Evolutionary conservation across 306 rosid genomes (phyloP).

Genomic region (Abrus precatorius): DNA sequence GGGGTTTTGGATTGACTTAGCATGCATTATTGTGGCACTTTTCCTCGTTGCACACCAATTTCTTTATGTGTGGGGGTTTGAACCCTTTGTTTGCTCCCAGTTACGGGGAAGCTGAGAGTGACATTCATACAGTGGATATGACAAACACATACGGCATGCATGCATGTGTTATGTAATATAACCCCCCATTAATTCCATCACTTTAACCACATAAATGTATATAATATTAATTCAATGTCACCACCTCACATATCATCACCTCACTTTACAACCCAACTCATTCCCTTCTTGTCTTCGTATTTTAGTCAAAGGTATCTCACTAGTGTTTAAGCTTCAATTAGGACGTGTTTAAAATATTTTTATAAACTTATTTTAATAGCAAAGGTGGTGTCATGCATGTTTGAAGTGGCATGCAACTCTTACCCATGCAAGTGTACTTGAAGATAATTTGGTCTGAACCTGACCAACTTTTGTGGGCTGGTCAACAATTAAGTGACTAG

Average conservation of each 20-base stretch:
- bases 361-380: neutral
- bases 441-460: neutral
- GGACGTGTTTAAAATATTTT: too few species aligned
- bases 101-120: slow-evolving; percentile 53
- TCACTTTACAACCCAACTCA: neutral
- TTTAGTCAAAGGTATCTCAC: too few species aligned
- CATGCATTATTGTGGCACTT: slow-evolving; percentile 52
- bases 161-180: slow-evolving; percentile 48
- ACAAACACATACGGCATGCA: slow-evolving; percentile 45
- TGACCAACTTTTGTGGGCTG: slow-evolving; percentile 21
- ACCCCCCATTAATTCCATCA: slow-evolving; percentile 38
- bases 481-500: neutral
- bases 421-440: neutral
- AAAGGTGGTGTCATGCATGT: neutral
- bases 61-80: slow-evolving; percentile 53
- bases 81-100: slow-evolving; percentile 50
- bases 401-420: neutral
- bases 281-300: neutral
- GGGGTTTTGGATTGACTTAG: slow-evolving; percentile 25
- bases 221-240: slow-evolving; percentile 16
- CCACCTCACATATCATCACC: slow-evolving; percentile 36
- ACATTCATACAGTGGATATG: slow-evolving; percentile 46
- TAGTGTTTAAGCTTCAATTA: too few species aligned
- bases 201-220: neutral
- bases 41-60: slow-evolving; percentile 42